A percentile compares a stretch with the other conserved stretches of the same genome.
Conservation (phyloP, 805 yeast species). For the Kazachstania viticola region DNA sequence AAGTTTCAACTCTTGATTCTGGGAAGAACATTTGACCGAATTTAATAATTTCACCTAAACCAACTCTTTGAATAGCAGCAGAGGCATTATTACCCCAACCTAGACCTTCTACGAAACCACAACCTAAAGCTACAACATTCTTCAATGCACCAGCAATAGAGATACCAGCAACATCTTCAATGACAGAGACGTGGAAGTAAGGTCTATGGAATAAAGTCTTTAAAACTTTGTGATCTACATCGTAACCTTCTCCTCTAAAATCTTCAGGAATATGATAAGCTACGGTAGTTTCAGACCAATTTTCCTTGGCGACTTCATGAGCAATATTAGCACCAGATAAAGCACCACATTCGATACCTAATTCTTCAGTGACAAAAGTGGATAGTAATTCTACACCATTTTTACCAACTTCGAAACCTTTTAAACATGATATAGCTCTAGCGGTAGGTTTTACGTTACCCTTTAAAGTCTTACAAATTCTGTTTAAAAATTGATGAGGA, state of each 20-base stretch:
- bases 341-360: constrained; percentile 91
- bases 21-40: constrained; percentile 80
- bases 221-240: constrained; percentile 57
- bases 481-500: constrained; percentile 90
- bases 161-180: constrained; percentile 90
- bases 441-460: constrained; percentile 61
- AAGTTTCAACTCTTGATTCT: constrained; percentile 61
- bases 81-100: constrained; percentile 99
- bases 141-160: constrained; percentile 95
- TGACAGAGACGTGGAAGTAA: constrained; percentile 91
- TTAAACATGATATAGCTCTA: constrained; percentile 89
- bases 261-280: constrained; percentile 74
- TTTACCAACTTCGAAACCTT: constrained; percentile 84
- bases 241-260: constrained; percentile 33
- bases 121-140: constrained; percentile 91
- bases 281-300: constrained; percentile 96
- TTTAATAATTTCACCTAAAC: constrained; percentile 77
- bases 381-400: constrained; percentile 79
- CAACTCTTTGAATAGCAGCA: constrained; percentile 94
- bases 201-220: constrained; percentile 91
- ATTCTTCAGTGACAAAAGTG: constrained; percentile 62
- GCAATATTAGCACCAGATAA: constrained; percentile 96
- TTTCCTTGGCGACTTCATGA: constrained; percentile 88
- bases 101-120: constrained; percentile 93
- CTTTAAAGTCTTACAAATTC: constrained; percentile 61